Conservation (phyloP, 768 basidiomycete genomes). For the Amanita fuliginea region DNA sequence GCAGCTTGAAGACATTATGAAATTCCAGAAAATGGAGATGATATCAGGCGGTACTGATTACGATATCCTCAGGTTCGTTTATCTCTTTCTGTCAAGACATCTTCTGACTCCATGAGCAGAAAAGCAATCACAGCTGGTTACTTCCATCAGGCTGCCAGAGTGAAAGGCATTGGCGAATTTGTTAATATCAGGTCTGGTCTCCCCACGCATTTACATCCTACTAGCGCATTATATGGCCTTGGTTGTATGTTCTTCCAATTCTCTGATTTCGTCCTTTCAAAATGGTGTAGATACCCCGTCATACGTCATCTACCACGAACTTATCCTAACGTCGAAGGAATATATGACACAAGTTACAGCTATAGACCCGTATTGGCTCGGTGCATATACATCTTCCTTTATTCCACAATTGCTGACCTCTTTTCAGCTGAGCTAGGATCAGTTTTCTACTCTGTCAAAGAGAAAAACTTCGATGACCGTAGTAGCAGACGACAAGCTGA, state of each 20-base stretch:
- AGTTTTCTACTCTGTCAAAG: constrained; percentile 95
- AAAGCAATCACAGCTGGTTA: constrained; percentile 97
- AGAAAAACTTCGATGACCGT: constrained; percentile 93
- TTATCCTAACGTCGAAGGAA: constrained; percentile 90
- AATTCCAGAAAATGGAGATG: constrained; percentile 93
- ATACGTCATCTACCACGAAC: constrained; percentile 94
- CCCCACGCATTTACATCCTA: constrained; percentile 94
- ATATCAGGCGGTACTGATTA: constrained; percentile 92
- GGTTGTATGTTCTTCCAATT: constrained; percentile 59
- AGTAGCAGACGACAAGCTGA: constrained; percentile 70
- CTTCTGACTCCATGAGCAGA: constrained; percentile 25
- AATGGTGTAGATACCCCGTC: constrained; percentile 71
- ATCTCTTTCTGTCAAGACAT: neutral
- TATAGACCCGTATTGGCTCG: constrained; percentile 95
- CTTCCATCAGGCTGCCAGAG: constrained; percentile 97
- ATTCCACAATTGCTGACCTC: neutral
- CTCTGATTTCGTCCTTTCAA: constrained; percentile 4
- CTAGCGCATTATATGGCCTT: constrained; percentile 90
- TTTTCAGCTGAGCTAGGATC: constrained; percentile 80
- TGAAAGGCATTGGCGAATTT: constrained; percentile 98
- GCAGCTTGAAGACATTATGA: constrained; percentile 99
- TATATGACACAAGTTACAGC: constrained; percentile 99
- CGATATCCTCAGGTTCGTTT: constrained; percentile 62
- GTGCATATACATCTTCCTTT: constrained; percentile 27
- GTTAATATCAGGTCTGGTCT: constrained; percentile 93